These are phyloP conservation scores for Aspergillus sp. DNA, from an alignment of 2,329 filamentous ascomycete species.

Conservation along the genomic window DNA sequence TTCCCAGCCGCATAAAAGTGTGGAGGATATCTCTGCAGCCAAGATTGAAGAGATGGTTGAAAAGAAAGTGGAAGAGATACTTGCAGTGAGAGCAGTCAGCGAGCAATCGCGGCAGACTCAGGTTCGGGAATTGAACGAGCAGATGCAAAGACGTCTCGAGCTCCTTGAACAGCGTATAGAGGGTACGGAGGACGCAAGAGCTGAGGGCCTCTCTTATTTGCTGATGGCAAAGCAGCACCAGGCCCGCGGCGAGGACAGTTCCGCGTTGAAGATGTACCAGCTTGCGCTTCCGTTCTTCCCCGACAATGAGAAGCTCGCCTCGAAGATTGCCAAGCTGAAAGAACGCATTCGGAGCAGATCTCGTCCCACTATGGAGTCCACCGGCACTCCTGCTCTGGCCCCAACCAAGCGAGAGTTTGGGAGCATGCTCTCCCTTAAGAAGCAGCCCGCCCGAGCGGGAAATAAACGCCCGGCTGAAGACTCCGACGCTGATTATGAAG, in stretches of 20 bases:
- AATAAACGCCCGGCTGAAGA: conserved; percentile 30
- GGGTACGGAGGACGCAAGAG: conserved; percentile 69
- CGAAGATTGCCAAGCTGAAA: conserved; percentile 56
- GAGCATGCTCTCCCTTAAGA: conserved; percentile 35
- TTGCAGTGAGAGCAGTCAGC: conserved; percentile 69
- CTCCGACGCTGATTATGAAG: conserved; percentile 33
- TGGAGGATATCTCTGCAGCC: conserved; percentile 62
- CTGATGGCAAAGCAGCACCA: conserved; percentile 92
- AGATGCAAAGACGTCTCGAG: conserved; percentile 77
- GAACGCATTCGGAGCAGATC: conserved; percentile 45
- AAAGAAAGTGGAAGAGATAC: conserved; percentile 83
- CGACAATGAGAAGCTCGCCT: conserved; percentile 70
- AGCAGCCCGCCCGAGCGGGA: conserved; percentile 22
- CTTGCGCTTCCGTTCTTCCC: conserved; percentile 83
- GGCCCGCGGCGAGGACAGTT: conserved; percentile 73
- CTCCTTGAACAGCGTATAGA: conserved; percentile 85
- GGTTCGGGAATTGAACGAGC: conserved; percentile 64
- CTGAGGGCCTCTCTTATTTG: conserved; percentile 79
- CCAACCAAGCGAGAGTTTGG: conserved; percentile 25
- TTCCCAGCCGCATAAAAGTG: conserved; percentile 32
- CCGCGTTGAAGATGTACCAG: conserved; percentile 82
- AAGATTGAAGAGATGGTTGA: conserved; percentile 90
- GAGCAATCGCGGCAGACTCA: conserved; percentile 49
- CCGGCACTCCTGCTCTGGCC: conserved; percentile 14
- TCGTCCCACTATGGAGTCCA: conserved; percentile 14